Base-by-base conservation (phyloP, 2,329 filamentous ascomycete genomes). In the Botrytis medusae region DNA sequence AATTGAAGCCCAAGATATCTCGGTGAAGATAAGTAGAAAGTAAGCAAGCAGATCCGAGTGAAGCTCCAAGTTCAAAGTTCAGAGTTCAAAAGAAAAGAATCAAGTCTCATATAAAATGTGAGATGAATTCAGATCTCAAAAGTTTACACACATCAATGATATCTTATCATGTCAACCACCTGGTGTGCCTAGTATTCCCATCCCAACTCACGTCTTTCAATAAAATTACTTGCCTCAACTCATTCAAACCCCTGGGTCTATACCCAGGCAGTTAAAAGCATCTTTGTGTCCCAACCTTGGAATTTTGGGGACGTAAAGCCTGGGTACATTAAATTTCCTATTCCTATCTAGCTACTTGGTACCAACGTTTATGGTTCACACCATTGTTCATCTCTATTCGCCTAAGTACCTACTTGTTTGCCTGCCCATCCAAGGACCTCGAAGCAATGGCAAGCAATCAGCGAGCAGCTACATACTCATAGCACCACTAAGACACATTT, bases 1-100 rank as follows among this genome's bases (percentile, higher is more conserved):
- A 29, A 46, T 25, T 64, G 42, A 64, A 64, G 62, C 42, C 62
- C 32, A 64, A 48, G 42, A 48, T 64, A 40, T 61, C 59, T 40
- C 22, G 59, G 29, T 46, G 20, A 29, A 64, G 20, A 32, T 14
- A 46, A 48, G 42, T 46, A 48, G 62, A 34, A 64, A 29, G 34
- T 61, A 61, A 12, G 16, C 5, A 61, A 29, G 34, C 8, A 42
- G 22, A 62, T 40, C 22, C 25, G 42, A 62, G 60, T 14, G 12
- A 37, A 61, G 20, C 8, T 61, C 59, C n/a, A n/a, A 64, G 40
- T 46, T 29, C 61, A 20, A 25, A 46, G 22, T 20, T 64, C 40
- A 29, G 40, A 32, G 8, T 37, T 22, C 29, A n/a, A 64, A 46
- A 29, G 10, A 46, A 32, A 46, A 32, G 62, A 32, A 63, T 62